Evolutionary conservation across 2,329 filamentous ascomycete species (phyloP), one percentile per base, ranked within the genome.

Genomic region (Verticillium nubilum): DNA sequence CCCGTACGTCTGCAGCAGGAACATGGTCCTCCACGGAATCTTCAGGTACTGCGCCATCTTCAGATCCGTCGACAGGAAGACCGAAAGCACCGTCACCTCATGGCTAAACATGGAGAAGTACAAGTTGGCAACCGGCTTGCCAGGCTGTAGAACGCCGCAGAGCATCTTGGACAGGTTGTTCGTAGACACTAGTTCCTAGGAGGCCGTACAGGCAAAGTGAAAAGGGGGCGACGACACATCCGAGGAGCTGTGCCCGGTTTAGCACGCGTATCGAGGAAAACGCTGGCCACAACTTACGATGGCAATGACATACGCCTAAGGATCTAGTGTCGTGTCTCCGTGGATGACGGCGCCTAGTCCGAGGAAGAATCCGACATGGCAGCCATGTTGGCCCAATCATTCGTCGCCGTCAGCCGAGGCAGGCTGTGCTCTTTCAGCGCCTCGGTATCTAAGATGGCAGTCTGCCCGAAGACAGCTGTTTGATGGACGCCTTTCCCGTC

Each of bases 41-140:
- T 86, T 86, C 85, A 91, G 90, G 74, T 91, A 91, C 69, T 90
- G 87, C 3, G 84, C 87, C 54, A 89, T 84, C 67, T 89, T 90
- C 61, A 90, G 77, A 67, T 90, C 87, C 9, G 82, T 66, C 28
- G 72, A 66, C 23, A 73, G 64, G 47, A 66, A 64, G 31, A 70
- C 64, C 13, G 69, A 73, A 60, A 75, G 73, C 10, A 64, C 61
- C 28, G 72, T 68, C 5, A 64, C 65, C 59, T 74, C 73, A 63
- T 63, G 69, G 2, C 71, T 70, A 54, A 71, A 74, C 15, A 71
- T 68, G 25, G 70, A 74, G 66, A 80, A 80, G 64, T 78, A 78
- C 69, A 79, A 74, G 60, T 79, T 77, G 9, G 74, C 74, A 5
- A 79, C 63, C 1, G 71, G 75, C 37, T 67, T 68, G 1, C 72